Evolutionary conservation across 2,329 filamentous ascomycete species (phyloP).

Genomic region (Arthrobotrys entomopaga): DNA sequence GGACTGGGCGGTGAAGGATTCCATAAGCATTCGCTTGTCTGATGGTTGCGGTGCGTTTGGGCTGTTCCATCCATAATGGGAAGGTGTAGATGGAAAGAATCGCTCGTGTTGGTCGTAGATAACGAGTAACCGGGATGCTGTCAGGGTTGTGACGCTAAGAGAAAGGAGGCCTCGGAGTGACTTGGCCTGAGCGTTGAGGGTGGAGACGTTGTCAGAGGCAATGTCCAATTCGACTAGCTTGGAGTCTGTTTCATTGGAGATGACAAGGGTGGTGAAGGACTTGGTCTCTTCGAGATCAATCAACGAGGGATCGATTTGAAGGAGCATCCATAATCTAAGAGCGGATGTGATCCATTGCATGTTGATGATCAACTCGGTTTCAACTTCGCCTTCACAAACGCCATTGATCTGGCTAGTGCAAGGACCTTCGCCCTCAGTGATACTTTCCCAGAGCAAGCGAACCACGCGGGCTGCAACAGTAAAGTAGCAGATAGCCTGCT

Average conservation of each 20-base stretch:
- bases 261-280: conserved; percentile 43
- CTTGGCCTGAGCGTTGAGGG: conserved; percentile 47
- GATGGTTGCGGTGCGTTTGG: conserved; percentile 46
- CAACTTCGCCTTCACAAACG: conserved; percentile 55
- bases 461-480: conserved; percentile 51
- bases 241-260: conserved; percentile 51
- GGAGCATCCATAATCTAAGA: conserved; percentile 54
- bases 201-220: conserved; percentile 53
- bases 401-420: conserved; percentile 56
- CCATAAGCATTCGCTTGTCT: conserved; percentile 54
- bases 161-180: conserved; percentile 49
- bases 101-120: conserved; percentile 53
- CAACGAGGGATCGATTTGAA: conserved; percentile 55
- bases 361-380: conserved; percentile 55
- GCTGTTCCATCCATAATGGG: conserved; percentile 52
- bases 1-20: conserved; percentile 51
- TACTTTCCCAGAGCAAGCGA: conserved; percentile 45
- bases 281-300: conserved; percentile 53
- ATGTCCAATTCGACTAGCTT: conserved; percentile 50
- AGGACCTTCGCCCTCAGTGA: conserved; percentile 49
- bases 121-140: conserved; percentile 45
- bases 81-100: conserved; percentile 49
- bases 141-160: conserved; percentile 50
- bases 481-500: conserved; percentile 55
- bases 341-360: conserved; percentile 55